Evolutionary conservation across 768 basidiomycete genomes (phyloP).

Genomic region (Boletus rufocinnamomeus): DNA sequence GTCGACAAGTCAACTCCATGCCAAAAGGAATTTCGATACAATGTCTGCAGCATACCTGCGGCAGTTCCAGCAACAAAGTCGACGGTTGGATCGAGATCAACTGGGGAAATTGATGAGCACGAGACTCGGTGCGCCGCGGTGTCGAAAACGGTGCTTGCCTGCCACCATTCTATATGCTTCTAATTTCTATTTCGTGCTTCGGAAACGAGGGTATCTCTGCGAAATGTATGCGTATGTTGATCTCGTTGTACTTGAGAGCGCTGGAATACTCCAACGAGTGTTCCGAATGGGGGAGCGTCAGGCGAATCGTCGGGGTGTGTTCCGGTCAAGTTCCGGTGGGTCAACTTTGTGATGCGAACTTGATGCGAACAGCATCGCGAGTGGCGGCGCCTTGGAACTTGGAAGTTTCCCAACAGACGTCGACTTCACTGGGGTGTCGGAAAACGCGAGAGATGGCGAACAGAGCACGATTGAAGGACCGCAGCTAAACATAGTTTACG

Average conservation of each 20-base stretch:
- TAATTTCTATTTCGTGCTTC: neutral
- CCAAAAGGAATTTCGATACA: too few species aligned
- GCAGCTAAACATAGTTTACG: neutral
- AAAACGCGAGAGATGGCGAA: neutral
- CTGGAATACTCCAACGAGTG: neutral
- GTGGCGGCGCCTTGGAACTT: neutral
- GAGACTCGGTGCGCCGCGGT: neutral
- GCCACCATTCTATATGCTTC: slow-evolving; percentile 19
- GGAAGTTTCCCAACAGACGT: neutral
- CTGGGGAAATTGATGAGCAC: slow-evolving; percentile 13
- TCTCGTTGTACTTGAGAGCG: neutral
- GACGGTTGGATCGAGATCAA: slow-evolving; percentile 56
- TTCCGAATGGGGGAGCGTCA: neutral
- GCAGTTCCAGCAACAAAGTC: slow-evolving; percentile 83
- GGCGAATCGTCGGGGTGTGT: neutral
- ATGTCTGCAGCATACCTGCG: slow-evolving; percentile 41
- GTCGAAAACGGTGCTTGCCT: slow-evolving; percentile 13
- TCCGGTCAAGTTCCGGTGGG: neutral
- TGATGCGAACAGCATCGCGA: neutral
- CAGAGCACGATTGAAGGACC: neutral
- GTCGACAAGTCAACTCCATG: neutral
- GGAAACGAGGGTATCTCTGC: neutral
- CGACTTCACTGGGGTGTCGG: neutral
- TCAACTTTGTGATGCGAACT: neutral
- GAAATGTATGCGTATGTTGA: neutral